Evolutionary conservation across 2,329 filamentous ascomycete genomes (phyloP).

Genomic region (Penicillium sp.): DNA sequence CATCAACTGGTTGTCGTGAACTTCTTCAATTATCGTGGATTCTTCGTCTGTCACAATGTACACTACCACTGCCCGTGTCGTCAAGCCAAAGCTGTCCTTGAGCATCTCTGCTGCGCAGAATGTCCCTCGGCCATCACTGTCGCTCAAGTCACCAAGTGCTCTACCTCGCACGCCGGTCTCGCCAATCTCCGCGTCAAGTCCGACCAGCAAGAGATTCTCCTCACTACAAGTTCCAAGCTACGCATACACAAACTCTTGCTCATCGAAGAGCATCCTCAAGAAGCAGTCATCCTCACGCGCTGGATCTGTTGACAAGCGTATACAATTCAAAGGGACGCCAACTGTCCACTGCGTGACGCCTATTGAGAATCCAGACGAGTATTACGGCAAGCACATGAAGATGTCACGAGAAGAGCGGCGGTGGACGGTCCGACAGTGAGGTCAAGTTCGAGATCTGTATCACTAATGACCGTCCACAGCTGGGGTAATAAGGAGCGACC

Average conservation of each 20-base stretch:
- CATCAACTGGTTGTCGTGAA: constrained; percentile 6
- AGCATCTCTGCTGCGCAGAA: constrained; percentile 36
- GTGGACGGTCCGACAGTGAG: constrained; percentile 36
- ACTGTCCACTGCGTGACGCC: constrained; percentile 42
- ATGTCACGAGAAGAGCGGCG: constrained; percentile 41
- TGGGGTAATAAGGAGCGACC: background rate
- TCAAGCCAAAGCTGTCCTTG: constrained; percentile 42
- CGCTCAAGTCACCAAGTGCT: constrained; percentile 37
- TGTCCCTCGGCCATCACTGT: constrained; percentile 31
- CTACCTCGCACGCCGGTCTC: constrained; percentile 39
- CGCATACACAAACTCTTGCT: constrained; percentile 38
- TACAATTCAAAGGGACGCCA: constrained; percentile 39
- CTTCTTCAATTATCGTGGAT: background rate
- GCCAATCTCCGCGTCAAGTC: constrained; percentile 36
- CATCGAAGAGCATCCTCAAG: constrained; percentile 43
- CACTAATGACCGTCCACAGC: background rate
- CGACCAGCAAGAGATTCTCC: constrained; percentile 41
- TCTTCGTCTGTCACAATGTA: constrained; percentile 29
- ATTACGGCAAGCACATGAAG: constrained; percentile 42
- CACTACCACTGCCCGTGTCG: constrained; percentile 31
- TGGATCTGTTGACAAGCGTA: constrained; percentile 27
- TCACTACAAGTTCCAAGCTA: constrained; percentile 35
- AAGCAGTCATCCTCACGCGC: constrained; percentile 25
- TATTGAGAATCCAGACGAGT: constrained; percentile 42
- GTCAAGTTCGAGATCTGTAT: background rate